phyloP scores from a whole-genome alignment of 371 early-diverging fungal genomes.

The Massospora cicadina region DNA sequence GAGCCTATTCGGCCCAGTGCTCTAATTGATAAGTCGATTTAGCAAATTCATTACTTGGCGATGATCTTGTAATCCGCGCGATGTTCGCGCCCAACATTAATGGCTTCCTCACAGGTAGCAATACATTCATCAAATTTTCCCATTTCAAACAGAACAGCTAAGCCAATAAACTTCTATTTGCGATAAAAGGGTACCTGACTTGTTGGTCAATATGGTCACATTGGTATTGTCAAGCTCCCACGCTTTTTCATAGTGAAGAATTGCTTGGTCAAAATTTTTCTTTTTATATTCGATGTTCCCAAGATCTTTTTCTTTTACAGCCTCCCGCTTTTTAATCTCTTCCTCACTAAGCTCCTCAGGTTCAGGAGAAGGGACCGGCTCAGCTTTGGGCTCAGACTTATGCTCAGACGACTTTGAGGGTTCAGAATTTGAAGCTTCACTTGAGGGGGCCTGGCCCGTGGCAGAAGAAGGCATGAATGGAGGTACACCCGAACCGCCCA shows the following conservation, averaged over 20 bases:
- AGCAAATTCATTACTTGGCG: slow-evolving; percentile 37
- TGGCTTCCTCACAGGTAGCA: slow-evolving; percentile 75
- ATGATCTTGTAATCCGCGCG: slow-evolving; percentile 89
- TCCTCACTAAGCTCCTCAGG: slow-evolving; percentile 26
- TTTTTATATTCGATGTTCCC: slow-evolving; percentile 90
- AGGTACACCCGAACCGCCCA: slow-evolving; percentile 14
- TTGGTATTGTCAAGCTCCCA: slow-evolving; percentile 74
- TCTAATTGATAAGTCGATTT: slow-evolving; percentile 18
- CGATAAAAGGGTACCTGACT: slow-evolving; percentile 31
- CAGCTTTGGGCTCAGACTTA: slow-evolving; percentile 14
- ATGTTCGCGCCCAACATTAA: slow-evolving; percentile 77
- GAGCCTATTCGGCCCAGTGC: slow-evolving; percentile 84
- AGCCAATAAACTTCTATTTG: neutral
- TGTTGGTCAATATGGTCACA: slow-evolving; percentile 85
- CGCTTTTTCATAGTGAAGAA: slow-evolving; percentile 81
- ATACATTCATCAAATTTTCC: slow-evolving; percentile 81
- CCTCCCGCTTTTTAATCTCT: slow-evolving; percentile 46
- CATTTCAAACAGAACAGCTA: slow-evolving; percentile 87
- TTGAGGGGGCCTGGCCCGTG: slow-evolving; percentile 8
- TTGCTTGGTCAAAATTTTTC: slow-evolving; percentile 74
- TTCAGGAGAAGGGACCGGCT: slow-evolving; percentile 16
- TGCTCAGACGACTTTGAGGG: slow-evolving; percentile 12
- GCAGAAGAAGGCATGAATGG: slow-evolving; percentile 12
- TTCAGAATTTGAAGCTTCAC: slow-evolving; percentile 11
- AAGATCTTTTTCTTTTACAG: slow-evolving; percentile 64